Evolutionary conservation across 2,329 filamentous ascomycete species (phyloP).

Genomic region (Colletotrichum sp.): DNA sequence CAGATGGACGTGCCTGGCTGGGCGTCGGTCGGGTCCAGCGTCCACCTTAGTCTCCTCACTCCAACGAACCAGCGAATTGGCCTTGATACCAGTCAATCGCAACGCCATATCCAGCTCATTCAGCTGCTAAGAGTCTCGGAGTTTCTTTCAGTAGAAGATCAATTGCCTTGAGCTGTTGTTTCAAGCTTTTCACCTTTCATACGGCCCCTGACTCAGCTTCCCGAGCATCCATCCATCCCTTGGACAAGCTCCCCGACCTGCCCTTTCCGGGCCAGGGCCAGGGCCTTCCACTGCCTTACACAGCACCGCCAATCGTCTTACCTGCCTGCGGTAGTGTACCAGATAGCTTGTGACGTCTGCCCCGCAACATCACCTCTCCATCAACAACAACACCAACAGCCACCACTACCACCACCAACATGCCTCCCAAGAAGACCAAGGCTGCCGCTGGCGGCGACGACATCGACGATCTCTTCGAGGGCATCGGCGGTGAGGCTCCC

Average conservation of each 20-base stretch:
- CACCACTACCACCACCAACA: slow-evolving; percentile 30
- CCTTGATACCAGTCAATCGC: background rate
- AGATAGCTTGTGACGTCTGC: slow-evolving; percentile 11
- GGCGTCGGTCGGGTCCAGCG: background rate
- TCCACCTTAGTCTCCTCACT: background rate
- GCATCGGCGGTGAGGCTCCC: slow-evolving; percentile 59
- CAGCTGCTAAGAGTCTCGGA: background rate
- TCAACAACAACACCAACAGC: background rate
- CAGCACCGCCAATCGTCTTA: background rate
- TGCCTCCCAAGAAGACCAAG: slow-evolving; percentile 67
- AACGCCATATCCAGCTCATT: background rate
- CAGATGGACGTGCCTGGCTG: background rate
- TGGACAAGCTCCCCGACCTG: background rate
- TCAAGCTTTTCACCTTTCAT: background rate
- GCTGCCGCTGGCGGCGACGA: slow-evolving; percentile 63
- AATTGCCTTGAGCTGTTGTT: background rate
- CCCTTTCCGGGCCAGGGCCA: background rate
- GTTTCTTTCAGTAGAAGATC: background rate
- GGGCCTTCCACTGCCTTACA: background rate
- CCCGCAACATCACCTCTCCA: slow-evolving; percentile 7
- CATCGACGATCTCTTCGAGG: slow-evolving; percentile 69
- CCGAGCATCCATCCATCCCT: background rate
- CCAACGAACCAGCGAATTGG: background rate
- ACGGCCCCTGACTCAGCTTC: slow-evolving; percentile 14
- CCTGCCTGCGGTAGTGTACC: background rate